Evolutionary conservation across 73 alveolate species (phyloP).

Genomic region (Tetrahymena thermophila): DNA sequence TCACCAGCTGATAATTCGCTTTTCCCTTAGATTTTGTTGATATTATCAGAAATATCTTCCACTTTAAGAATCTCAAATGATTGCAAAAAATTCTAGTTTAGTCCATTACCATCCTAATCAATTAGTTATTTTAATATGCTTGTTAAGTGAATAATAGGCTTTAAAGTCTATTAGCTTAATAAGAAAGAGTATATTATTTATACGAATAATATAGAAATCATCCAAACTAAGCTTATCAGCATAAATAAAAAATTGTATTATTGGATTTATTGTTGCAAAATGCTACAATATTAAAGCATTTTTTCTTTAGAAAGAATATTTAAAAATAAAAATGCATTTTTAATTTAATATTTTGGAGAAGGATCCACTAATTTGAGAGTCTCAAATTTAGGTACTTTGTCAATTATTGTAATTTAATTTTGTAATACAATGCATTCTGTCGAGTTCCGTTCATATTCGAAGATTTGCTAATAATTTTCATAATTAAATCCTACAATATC

Average conservation of each 20-base stretch:
- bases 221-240: neutral
- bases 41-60: neutral
- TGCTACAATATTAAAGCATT: neutral
- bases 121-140: too few relatives aligned
- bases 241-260: too few relatives aligned
- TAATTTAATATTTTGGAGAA: too few relatives aligned
- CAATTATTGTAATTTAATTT: neutral
- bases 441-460: neutral
- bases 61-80: neutral
- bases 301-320: neutral
- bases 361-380: neutral
- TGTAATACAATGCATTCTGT: neutral
- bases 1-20: too few relatives aligned
- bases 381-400: neutral
- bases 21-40: neutral
- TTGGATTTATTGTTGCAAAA: neutral
- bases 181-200: neutral
- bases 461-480: neutral
- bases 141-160: neutral
- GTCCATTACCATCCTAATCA: too few relatives aligned
- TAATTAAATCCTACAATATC: neutral
- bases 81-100: too few relatives aligned
- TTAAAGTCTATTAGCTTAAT: neutral
- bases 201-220: neutral
- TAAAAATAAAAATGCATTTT: neutral